These are phyloP conservation scores for Metschnikowia vanudenii DNA, from an alignment of 805 yeast genomes.

Conservation along the genomic window DNA sequence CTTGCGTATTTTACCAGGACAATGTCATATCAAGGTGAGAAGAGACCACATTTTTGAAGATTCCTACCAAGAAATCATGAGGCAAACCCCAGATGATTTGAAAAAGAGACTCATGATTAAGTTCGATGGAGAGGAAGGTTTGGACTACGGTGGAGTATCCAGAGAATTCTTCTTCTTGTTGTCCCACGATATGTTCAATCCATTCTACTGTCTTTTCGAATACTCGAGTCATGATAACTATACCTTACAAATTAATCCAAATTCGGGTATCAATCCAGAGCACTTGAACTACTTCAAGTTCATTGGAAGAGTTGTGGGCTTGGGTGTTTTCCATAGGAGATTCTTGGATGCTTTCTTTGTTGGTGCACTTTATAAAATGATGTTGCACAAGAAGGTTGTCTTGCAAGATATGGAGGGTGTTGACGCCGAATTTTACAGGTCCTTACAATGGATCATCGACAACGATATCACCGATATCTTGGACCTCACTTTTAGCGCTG, in stretches of 20 bases:
- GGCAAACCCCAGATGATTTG: constrained; percentile 97
- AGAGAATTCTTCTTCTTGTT: constrained; percentile 95
- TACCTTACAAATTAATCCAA: constrained; percentile 96
- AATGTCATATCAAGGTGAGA: constrained; percentile 96
- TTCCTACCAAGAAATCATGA: constrained; percentile 96
- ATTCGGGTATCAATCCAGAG: constrained; percentile 95
- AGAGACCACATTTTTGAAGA: constrained; percentile 96
- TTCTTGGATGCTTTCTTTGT: constrained; percentile 97
- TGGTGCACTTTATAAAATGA: constrained; percentile 97
- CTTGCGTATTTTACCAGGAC: constrained; percentile 94
- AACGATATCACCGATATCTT: constrained; percentile 83
- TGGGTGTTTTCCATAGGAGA: constrained; percentile 97
- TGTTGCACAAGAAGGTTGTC: constrained; percentile 90
- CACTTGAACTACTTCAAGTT: constrained; percentile 97
- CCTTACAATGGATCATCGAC: constrained; percentile 92
- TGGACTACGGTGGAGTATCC: constrained; percentile 99
- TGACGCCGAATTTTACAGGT: constrained; percentile 93
- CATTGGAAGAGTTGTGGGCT: constrained; percentile 96
- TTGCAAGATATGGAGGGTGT: constrained; percentile 98
- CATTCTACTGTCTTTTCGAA: constrained; percentile 94
- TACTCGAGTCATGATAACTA: constrained; percentile 98
- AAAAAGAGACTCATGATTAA: constrained; percentile 97
- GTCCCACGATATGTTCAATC: constrained; percentile 98
- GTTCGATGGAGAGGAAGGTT: constrained; percentile 98
- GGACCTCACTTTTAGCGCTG: constrained; percentile 84